A percentile compares a stretch with the other conserved stretches of the same genome.
Evolutionary conservation across 2,329 filamentous ascomycete species (phyloP).

Genomic region (Neurospora crassa): DNA sequence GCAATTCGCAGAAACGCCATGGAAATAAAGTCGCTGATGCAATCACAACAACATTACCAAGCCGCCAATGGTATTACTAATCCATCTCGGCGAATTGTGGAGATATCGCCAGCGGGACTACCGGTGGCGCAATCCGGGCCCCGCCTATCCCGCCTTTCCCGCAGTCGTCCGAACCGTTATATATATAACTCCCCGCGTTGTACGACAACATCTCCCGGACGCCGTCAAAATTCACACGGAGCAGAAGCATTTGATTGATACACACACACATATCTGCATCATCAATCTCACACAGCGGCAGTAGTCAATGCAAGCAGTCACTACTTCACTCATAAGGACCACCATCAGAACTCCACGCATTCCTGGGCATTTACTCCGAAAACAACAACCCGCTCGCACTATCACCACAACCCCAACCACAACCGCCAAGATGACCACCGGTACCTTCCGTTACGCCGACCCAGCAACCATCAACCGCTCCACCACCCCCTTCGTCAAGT

Average conservation of each 20-base stretch:
- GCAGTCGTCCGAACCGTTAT: neutral
- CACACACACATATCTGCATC: neutral
- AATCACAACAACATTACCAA: neutral
- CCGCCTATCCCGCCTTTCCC: neutral
- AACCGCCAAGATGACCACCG: constrained; percentile 16
- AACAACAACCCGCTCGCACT: neutral
- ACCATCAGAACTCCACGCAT: neutral
- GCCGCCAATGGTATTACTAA: neutral
- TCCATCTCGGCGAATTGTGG: neutral
- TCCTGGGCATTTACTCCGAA: neutral
- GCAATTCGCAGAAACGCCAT: neutral
- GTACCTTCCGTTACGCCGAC: constrained; percentile 51
- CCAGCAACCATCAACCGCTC: constrained; percentile 28
- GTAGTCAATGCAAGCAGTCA: neutral
- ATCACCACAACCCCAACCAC: neutral
- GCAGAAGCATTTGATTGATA: no score
- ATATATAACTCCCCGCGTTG: neutral
- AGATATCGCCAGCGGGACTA: neutral
- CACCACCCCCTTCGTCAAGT: constrained; percentile 29
- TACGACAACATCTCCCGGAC: neutral
- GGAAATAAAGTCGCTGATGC: neutral
- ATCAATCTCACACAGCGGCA: neutral
- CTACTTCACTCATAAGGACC: neutral
- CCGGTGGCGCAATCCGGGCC: neutral
- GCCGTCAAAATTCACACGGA: no score